These are phyloP conservation scores for Blastocystis sp. DNA, from an alignment of 352 stramenopile genomes.

Conservation along the genomic window DNA sequence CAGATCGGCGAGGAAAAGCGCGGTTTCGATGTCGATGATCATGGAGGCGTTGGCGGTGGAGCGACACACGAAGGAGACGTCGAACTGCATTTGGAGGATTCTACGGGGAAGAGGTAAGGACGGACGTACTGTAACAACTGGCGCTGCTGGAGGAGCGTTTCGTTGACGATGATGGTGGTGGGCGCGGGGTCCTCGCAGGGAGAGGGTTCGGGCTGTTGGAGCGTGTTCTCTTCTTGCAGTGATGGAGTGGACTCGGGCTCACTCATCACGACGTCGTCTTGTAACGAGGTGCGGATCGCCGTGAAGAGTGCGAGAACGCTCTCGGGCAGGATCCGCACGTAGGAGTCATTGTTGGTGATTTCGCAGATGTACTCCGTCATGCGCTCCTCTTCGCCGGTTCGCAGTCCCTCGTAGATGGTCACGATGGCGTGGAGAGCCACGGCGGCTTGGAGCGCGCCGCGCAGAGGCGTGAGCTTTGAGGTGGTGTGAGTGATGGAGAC, in stretches of 20 bases:
- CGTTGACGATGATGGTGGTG: neutral
- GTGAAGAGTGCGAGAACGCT: neutral
- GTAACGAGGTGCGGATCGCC: neutral
- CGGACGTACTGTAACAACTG: neutral
- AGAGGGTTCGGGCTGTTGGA: neutral
- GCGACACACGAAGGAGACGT: neutral
- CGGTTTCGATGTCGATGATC: slow-evolving; percentile 30
- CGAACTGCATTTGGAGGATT: neutral
- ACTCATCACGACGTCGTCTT: no score
- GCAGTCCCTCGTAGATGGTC: slow-evolving; percentile 3
- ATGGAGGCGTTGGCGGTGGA: neutral
- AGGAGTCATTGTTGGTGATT: slow-evolving; percentile 12
- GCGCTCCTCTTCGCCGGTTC: neutral
- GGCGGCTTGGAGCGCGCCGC: slow-evolving; percentile 16
- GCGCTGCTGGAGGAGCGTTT: neutral
- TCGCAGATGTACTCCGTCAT: neutral
- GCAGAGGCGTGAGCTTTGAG: slow-evolving; percentile 9
- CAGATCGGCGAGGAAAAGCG: neutral
- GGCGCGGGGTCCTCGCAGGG: neutral
- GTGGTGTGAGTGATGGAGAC: slow-evolving; percentile 34
- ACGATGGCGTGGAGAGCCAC: slow-evolving; percentile 41
- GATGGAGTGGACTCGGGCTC: no score
- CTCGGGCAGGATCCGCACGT: slow-evolving; percentile 38
- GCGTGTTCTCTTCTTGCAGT: neutral
- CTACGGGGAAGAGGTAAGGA: neutral